These are phyloP conservation scores for Luffa aegyptiaca DNA, from an alignment of 306 rosid genomes.

Conservation along the genomic window DNA sequence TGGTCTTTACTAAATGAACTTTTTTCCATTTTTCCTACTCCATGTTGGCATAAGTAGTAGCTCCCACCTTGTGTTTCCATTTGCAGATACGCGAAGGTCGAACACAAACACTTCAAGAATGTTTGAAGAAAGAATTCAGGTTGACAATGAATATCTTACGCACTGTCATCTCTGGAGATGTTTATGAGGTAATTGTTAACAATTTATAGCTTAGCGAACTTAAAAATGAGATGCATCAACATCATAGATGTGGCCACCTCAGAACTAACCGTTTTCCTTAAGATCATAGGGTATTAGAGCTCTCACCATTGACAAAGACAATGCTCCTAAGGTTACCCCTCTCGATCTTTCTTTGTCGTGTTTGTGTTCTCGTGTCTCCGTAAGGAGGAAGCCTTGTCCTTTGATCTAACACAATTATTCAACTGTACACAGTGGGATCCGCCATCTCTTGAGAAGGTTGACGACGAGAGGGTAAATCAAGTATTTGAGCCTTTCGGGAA, in stretches of 20 bases:
- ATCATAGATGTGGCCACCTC: background rate
- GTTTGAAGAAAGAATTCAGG: conserved; percentile 73
- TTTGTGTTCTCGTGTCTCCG: background rate
- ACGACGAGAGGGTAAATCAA: conserved; percentile 36
- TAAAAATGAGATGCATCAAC: background rate
- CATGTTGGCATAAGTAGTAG: background rate
- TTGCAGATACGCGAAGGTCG: conserved; percentile 75
- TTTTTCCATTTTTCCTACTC: background rate
- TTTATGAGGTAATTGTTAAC: conserved; percentile 66
- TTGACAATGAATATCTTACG: conserved; percentile 62
- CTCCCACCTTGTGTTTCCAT: background rate
- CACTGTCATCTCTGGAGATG: conserved; percentile 56
- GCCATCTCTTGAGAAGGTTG: conserved; percentile 46
- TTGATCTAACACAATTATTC: background rate
- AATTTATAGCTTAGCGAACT: background rate
- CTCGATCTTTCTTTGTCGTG: background rate
- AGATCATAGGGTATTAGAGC: conserved; percentile 78
- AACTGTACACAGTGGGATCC: conserved; percentile 65
- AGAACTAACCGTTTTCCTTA: conserved; percentile 22
- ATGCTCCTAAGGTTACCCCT: conserved; percentile 68
- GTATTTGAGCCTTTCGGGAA: conserved; percentile 48
- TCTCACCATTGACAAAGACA: conserved; percentile 88
- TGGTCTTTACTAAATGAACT: background rate
- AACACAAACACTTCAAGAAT: conserved; percentile 60
- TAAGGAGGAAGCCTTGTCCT: background rate